Percentiles rank a stretch among this genome's conserved stretches.
These are phyloP conservation scores for Solanum rostratum DNA, from an alignment of 257 asterid genomes.

Conservation along the genomic window DNA sequence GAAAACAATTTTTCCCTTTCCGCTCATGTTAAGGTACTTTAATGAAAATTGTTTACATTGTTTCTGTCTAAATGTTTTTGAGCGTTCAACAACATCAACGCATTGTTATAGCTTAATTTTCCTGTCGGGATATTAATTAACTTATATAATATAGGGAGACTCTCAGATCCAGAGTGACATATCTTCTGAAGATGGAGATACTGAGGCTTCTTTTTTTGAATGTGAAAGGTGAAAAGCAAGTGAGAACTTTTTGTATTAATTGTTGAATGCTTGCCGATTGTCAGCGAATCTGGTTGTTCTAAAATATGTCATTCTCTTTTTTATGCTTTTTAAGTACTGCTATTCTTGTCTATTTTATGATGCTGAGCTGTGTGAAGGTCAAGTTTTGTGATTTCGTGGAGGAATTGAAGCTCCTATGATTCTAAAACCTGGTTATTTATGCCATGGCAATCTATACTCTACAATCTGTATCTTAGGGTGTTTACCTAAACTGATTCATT, in stretches of 20 bases:
- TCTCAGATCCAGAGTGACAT: slow-evolving; percentile 19
- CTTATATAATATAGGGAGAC: slow-evolving; percentile 29
- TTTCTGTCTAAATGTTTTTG: neutral
- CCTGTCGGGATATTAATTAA: neutral
- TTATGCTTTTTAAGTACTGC: neutral
- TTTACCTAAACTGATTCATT: neutral
- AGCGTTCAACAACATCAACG: neutral
- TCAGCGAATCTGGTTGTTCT: neutral
- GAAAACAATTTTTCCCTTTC: slow-evolving; percentile 20
- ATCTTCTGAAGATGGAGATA: slow-evolving; percentile 28
- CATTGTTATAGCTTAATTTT: neutral
- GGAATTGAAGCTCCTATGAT: neutral
- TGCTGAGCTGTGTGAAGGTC: neutral
- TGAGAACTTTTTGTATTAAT: slow-evolving; percentile 21
- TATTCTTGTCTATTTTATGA: neutral
- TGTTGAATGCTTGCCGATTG: slow-evolving; percentile 6
- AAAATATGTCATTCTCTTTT: neutral
- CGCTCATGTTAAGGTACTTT: slow-evolving; percentile 23
- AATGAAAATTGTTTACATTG: slow-evolving; percentile 7
- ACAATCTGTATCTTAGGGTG: neutral
- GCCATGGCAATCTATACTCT: neutral
- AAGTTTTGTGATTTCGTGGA: neutral
- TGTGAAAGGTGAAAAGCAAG: slow-evolving; percentile 55
- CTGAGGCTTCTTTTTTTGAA: slow-evolving; percentile 19
- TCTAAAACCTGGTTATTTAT: neutral